Conservation (phyloP, 257 asterid species). For the Petunia axillaris region DNA sequence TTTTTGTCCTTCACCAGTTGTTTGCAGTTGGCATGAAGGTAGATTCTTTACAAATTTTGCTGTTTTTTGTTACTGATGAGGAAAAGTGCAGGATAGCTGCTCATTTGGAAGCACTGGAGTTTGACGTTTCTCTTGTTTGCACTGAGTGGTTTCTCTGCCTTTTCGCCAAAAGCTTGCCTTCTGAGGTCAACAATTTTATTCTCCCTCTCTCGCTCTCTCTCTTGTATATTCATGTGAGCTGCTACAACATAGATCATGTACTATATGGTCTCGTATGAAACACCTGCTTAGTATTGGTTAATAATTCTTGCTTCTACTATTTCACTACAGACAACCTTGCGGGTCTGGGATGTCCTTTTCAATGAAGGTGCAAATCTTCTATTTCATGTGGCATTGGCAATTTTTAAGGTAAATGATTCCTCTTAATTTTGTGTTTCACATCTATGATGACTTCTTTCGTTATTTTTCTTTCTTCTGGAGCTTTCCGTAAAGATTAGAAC, state of each 20-base stretch:
- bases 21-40: background rate
- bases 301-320: slow-evolving; percentile 27
- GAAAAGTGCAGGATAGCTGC: slow-evolving; percentile 73
- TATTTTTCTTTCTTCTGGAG: background rate
- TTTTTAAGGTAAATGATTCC: slow-evolving; percentile 64
- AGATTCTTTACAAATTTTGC: background rate
- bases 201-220: background rate
- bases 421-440: background rate
- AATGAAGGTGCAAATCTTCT: slow-evolving; percentile 94
- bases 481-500: slow-evolving; percentile 7
- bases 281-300: background rate
- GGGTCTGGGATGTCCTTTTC: slow-evolving; percentile 98
- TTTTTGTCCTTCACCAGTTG: slow-evolving; percentile 25
- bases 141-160: slow-evolving; percentile 98
- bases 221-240: background rate
- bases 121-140: slow-evolving; percentile 97
- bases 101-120: slow-evolving; percentile 86
- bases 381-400: slow-evolving; percentile 84
- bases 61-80: slow-evolving; percentile 16
- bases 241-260: background rate
- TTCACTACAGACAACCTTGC: slow-evolving; percentile 77
- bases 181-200: slow-evolving; percentile 63
- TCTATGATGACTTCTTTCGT: background rate
- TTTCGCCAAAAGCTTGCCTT: slow-evolving; percentile 93
- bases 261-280: background rate